These are phyloP conservation scores for Geotrichum cucujoidarum DNA, from an alignment of 1,139 yeast genomes.

Conservation along the genomic window DNA sequence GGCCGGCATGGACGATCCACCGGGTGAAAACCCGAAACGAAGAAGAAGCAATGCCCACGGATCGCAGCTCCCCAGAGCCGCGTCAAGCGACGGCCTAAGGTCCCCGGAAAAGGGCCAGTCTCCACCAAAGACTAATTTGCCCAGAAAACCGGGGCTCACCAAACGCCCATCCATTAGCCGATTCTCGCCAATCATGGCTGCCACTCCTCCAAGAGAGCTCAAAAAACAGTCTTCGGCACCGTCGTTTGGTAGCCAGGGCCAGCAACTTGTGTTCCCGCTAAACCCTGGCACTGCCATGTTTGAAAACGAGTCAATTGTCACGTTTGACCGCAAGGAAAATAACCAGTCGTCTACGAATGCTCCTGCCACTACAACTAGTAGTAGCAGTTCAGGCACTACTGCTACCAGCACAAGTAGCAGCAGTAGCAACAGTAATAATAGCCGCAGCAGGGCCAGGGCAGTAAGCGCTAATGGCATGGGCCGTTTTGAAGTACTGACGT, in stretches of 20 bases:
- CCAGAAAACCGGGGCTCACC: constrained; percentile 10
- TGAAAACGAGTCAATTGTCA: constrained; percentile 16
- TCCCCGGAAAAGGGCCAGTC: constrained; percentile 11
- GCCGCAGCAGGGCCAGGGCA: constrained; percentile 5
- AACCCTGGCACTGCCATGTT: constrained; percentile 13
- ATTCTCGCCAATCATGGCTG: constrained; percentile 14
- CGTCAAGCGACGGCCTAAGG: constrained; percentile 11
- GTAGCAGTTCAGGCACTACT: not conserved
- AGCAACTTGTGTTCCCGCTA: constrained; percentile 19
- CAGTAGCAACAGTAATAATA: not conserved
- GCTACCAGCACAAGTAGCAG: not conserved
- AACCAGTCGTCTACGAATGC: not conserved
- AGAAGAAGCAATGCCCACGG: constrained; percentile 16
- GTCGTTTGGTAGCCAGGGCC: constrained; percentile 20
- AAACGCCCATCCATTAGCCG: constrained; percentile 7
- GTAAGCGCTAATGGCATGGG: constrained; percentile 16
- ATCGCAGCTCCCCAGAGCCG: constrained; percentile 9
- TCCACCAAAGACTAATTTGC: constrained; percentile 2
- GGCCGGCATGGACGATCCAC: not conserved
- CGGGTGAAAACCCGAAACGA: constrained; percentile 14
- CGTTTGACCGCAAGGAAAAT: constrained; percentile 14
- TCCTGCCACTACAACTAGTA: not conserved
- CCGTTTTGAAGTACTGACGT: constrained; percentile 19
- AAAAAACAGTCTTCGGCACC: constrained; percentile 4
- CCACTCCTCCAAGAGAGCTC: constrained; percentile 11